Evolutionary conservation across 208 protist genomes (phyloP).

Genomic region (Acanthamoeba polyphaga): DNA sequence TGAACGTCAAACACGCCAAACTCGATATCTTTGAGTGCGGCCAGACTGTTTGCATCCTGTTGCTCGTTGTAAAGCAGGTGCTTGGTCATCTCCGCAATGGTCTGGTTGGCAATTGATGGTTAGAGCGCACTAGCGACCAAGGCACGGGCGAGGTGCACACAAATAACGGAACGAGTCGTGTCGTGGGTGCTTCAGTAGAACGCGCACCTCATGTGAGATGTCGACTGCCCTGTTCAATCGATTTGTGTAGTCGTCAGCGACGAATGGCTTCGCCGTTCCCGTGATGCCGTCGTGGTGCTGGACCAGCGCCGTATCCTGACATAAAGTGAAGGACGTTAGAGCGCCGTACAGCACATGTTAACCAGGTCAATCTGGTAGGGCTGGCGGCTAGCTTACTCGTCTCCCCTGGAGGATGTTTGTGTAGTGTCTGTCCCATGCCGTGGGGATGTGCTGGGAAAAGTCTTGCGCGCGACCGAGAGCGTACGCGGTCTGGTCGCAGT

Average conservation of each 20-base stretch:
- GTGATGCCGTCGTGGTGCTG: slow-evolving; percentile 82
- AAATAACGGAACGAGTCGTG: background rate
- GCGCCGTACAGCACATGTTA: background rate
- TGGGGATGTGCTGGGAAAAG: background rate
- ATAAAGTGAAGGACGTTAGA: background rate
- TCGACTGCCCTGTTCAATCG: slow-evolving; percentile 47
- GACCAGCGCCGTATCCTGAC: slow-evolving; percentile 20
- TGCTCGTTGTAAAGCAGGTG: background rate
- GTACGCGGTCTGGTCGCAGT: background rate
- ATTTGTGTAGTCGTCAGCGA: slow-evolving; percentile 77
- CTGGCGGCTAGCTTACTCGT: background rate
- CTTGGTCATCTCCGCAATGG: slow-evolving; percentile 25
- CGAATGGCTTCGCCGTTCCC: slow-evolving; percentile 76
- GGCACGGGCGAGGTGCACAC: background rate
- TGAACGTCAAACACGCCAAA: slow-evolving; percentile 53
- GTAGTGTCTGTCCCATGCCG: background rate
- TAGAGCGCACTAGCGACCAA: background rate
- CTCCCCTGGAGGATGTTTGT: background rate
- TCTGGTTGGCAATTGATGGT: background rate
- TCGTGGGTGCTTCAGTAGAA: background rate
- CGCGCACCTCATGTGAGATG: background rate
- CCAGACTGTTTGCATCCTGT: background rate
- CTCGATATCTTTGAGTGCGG: background rate
- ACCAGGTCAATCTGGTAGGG: background rate
- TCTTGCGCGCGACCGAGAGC: background rate